Percentiles rank a stretch among this genome's conserved stretches.
Conservation (phyloP, 192 early-diverging fungal species). For the Linnemannia elongata region DNA sequence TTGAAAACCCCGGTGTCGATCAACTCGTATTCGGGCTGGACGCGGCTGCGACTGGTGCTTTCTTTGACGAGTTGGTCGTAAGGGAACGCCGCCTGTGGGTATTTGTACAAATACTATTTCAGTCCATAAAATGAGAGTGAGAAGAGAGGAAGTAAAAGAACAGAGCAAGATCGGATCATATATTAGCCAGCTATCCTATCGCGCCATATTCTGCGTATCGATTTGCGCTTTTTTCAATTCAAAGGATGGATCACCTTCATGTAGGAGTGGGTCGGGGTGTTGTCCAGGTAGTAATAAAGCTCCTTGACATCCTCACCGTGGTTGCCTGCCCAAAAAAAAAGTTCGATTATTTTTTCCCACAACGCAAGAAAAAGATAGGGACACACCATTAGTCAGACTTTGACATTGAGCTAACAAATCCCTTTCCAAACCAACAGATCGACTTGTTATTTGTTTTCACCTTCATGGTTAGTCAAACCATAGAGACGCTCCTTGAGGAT, state of each 20-base stretch:
- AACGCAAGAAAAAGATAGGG: not conserved
- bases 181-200: not conserved
- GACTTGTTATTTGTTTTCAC: not conserved
- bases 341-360: not conserved
- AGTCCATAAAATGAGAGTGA: not conserved
- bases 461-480: constrained; percentile 53
- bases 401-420: not conserved
- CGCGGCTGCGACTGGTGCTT: constrained; percentile 6
- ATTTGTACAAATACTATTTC: constrained; percentile 48
- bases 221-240: not conserved
- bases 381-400: not conserved
- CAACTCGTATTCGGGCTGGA: constrained; percentile 39
- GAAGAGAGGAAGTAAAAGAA: not conserved
- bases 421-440: not conserved
- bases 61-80: constrained; percentile 44
- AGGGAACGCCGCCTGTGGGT: constrained; percentile 49
- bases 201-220: not conserved
- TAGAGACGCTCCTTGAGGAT: constrained; percentile 55
- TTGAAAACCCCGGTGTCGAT: constrained; percentile 48
- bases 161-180: not conserved
- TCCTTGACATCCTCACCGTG: constrained; percentile 58
- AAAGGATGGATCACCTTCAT: constrained; percentile 36
- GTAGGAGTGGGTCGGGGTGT: constrained; percentile 51
- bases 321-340: constrained; percentile 18
- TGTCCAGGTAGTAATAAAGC: constrained; percentile 55